These are phyloP conservation scores for Hordeum marinum DNA, from an alignment of 176 grass and related monocot species.

Conservation along the genomic window DNA sequence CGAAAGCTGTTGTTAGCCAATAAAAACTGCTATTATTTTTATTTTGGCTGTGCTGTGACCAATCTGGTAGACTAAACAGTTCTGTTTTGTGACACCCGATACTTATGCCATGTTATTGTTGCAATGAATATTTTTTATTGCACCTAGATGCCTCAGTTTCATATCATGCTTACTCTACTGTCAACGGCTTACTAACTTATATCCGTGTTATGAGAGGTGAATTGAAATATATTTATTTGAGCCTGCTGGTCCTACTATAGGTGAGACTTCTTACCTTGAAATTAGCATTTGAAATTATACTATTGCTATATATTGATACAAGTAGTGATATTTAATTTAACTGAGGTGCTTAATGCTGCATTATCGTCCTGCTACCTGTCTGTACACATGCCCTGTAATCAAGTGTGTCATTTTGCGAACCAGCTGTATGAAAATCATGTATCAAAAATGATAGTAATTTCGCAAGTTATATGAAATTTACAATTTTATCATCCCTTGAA, in stretches of 20 bases:
- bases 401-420: no score
- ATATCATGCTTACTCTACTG: not conserved
- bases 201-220: not conserved
- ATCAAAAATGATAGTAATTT: no score
- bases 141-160: not conserved
- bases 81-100: not conserved
- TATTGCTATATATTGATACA: not conserved
- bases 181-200: not conserved
- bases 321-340: not conserved
- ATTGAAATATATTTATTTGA: not conserved
- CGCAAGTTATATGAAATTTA: no score
- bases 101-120: not conserved
- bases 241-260: not conserved
- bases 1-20: no score
- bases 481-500: no score
- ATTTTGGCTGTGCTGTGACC: no score
- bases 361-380: not conserved
- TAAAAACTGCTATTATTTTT: no score
- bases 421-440: no score
- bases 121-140: not conserved
- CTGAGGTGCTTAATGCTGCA: not conserved
- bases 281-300: not conserved
- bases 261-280: not conserved
- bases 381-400: no score
- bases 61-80: no score